Evolutionary conservation across 2,329 filamentous ascomycete genomes (phyloP).

Genomic region (Penicillium sp.): DNA sequence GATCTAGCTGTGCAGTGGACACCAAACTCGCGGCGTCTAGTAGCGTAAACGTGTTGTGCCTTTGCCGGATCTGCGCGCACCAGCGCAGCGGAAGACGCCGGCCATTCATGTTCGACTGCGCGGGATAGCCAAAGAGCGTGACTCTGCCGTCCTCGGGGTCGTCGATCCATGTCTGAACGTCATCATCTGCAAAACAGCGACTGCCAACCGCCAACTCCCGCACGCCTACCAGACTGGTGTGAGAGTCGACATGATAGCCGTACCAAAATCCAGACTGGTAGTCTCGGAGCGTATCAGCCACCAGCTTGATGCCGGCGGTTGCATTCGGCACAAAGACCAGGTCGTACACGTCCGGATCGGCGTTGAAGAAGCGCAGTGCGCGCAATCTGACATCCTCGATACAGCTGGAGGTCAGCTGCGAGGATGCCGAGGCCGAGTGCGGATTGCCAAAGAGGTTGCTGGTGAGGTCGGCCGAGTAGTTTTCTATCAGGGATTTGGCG

Average conservation of each 20-base stretch:
- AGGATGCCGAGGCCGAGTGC: slow-evolving; percentile 79
- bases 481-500: slow-evolving; percentile 74
- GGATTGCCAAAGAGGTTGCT: slow-evolving; percentile 82
- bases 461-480: slow-evolving; percentile 74
- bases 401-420: slow-evolving; percentile 68
- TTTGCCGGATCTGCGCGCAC: slow-evolving; percentile 49
- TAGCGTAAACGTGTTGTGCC: slow-evolving; percentile 56
- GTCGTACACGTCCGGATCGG: slow-evolving; percentile 77
- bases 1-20: slow-evolving; percentile 71
- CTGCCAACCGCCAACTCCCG: slow-evolving; percentile 66
- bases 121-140: slow-evolving; percentile 73
- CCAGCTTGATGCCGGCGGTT: slow-evolving; percentile 84
- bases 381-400: slow-evolving; percentile 73
- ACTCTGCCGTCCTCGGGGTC: slow-evolving; percentile 25
- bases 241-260: slow-evolving; percentile 75
- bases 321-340: slow-evolving; percentile 89
- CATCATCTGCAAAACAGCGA: slow-evolving; percentile 62
- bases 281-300: slow-evolving; percentile 71
- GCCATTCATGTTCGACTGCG: slow-evolving; percentile 91
- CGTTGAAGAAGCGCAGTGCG: slow-evolving; percentile 72
- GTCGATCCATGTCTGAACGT: slow-evolving; percentile 63
- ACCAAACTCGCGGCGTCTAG: slow-evolving; percentile 80
- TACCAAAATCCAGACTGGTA: slow-evolving; percentile 63
- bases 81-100: slow-evolving; percentile 68
- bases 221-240: slow-evolving; percentile 82